Conservation (phyloP, 768 basidiomycete genomes). For the Strobilomyces echinocephalus region DNA sequence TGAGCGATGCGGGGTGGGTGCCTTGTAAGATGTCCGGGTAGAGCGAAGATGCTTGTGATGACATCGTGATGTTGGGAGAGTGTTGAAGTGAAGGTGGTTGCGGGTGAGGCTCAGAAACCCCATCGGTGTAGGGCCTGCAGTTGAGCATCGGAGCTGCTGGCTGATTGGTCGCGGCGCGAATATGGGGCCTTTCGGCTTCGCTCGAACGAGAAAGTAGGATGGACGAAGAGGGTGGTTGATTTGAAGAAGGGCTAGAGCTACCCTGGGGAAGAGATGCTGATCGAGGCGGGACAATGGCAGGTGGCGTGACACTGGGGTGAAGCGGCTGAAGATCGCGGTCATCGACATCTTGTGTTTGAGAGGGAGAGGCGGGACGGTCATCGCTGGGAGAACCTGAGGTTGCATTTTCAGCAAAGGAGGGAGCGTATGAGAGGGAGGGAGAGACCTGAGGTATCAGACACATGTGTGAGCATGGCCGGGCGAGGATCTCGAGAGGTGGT, state of each 20-base stretch:
- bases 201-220: conserved; percentile 19
- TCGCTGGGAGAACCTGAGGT: conserved; percentile 13
- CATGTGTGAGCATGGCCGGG: conserved; percentile 17
- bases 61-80: conserved; percentile 19
- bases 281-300: conserved; percentile 19
- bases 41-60: conserved; percentile 7
- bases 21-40: conserved; percentile 11
- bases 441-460: conserved; percentile 34
- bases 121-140: conserved; percentile 3
- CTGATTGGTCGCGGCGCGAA: conserved; percentile 4
- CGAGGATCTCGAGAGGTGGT: conserved; percentile 24
- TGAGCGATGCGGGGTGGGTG: conserved; percentile 13
- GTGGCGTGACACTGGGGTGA: conserved; percentile 4
- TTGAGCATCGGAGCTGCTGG: conserved; percentile 2
- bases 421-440: neutral
- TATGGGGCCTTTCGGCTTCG: conserved; percentile 8
- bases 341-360: conserved; percentile 14
- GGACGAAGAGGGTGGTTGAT: neutral
- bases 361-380: conserved; percentile 19
- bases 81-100: conserved; percentile 11
- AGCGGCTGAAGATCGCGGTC: conserved; percentile 6
- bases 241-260: conserved; percentile 7
- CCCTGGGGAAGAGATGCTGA: conserved; percentile 18
- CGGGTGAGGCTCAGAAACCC: conserved; percentile 1
- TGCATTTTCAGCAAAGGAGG: neutral